Base-by-base conservation (phyloP, 805 yeast species). In the Kodamaea jinghongensis region DNA sequence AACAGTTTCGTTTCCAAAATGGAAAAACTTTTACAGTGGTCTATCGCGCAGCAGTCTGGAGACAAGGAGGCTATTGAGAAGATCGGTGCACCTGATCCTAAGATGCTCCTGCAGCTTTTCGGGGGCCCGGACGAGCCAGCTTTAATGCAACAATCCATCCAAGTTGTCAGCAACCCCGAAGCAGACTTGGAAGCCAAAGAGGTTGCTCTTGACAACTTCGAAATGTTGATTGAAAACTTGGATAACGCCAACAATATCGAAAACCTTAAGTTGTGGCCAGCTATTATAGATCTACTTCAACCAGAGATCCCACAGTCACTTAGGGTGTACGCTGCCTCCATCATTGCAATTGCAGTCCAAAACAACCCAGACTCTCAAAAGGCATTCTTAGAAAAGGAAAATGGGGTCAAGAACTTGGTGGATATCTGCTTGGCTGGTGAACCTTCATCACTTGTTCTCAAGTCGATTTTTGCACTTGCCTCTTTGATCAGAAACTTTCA, bases 171-270 rank as follows among this genome's bases (percentile, higher is more conserved):
- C 2, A 70, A 77, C 51, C 75, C 78, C 5, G 83, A 80, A 34
- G 78, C 79, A 3, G 75, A 75, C 6, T 50, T 76, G 15, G 91
- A 84, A 29, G 73, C 73, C 50, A 84, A 83, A 51, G 69, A 82
- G 37, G 75, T 77, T 6, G 96, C 97, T 0, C 75, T 89, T 44
- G 97, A 91, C 48, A 87, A 88, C 58, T 84, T 91, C 54, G 96
- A 91, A 59, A 88, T 90, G 91, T 69, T 91, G 37, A 83, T 93
- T 35, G 98, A 91, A 57, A 89, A 89, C 54, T 63, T 91, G 44
- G 98, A 93, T 61, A 93, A 93, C 60, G 98, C 98, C 16, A 90
- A 91, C 63, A 88, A 88, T 54, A 81, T 91, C 49, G 91, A 86
- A 48, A 85, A 83, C 51, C 57, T 90, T 70, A 78, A 79, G 48